Evolutionary conservation across 805 yeast species (phyloP).

Genomic region (Yarrowia sp.): DNA sequence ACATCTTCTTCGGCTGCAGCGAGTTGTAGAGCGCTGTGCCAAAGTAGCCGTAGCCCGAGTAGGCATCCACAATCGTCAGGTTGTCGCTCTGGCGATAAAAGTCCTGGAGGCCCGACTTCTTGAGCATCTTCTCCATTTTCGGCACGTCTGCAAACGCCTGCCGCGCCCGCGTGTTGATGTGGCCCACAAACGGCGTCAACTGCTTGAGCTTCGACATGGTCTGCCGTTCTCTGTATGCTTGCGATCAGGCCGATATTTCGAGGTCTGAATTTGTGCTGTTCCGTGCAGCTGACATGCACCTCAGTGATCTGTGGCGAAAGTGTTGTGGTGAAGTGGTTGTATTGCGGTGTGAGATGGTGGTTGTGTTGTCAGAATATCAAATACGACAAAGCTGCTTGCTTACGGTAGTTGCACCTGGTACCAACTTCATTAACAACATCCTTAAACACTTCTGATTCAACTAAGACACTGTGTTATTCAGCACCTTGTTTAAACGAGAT

Average conservation of each 20-base stretch:
- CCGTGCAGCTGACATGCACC: neutral
- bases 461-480: no score
- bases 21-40: neutral
- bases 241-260: no score
- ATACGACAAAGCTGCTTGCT: no score
- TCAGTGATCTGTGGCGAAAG: no score
- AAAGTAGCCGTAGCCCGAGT: slow-evolving; percentile 2
- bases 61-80: slow-evolving; percentile 22
- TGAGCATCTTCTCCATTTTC: neutral
- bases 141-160: neutral
- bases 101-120: neutral
- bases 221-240: neutral
- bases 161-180: neutral
- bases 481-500: no score
- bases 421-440: no score
- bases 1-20: neutral
- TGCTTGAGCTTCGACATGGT: neutral
- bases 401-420: no score
- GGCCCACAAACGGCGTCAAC: neutral
- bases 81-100: neutral
- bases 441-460: no score
- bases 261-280: neutral
- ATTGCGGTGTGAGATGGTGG: no score
- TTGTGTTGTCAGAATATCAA: no score
- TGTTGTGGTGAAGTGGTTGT: no score